Conservation (phyloP, 768 basidiomycete species). For the Amanita pallidorosea region DNA sequence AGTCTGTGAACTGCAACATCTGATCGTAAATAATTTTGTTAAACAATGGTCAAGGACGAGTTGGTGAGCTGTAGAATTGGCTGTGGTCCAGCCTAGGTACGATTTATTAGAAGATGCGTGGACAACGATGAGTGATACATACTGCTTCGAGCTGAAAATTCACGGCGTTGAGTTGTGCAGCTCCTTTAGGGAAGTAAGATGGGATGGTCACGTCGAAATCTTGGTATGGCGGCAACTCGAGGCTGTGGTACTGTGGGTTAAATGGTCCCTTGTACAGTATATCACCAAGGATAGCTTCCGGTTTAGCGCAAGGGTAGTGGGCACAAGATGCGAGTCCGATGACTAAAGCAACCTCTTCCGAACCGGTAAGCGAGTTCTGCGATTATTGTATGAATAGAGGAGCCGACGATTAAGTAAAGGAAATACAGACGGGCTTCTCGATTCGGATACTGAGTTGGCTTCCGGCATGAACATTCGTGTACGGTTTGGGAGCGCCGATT, state of each 20-base stretch:
- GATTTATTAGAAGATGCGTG: not conserved
- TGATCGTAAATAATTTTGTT: not conserved
- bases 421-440: slow-evolving; percentile 32
- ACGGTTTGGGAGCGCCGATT: slow-evolving; percentile 30
- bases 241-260: slow-evolving; percentile 21
- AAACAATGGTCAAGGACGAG: not conserved
- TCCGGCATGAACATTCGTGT: slow-evolving; percentile 24
- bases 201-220: slow-evolving; percentile 35
- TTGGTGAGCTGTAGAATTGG: not conserved
- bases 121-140: slow-evolving; percentile 10
- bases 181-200: slow-evolving; percentile 13
- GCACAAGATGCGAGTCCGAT: slow-evolving; percentile 31
- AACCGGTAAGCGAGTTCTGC: slow-evolving; percentile 26
- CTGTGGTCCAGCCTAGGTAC: not conserved
- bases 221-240: slow-evolving; percentile 26
- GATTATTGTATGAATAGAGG: not conserved
- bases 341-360: slow-evolving; percentile 33
- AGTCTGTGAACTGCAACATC: too few relatives aligned
- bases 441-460: slow-evolving; percentile 30
- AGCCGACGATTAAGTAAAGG: not conserved
- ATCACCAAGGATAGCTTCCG: slow-evolving; percentile 14
- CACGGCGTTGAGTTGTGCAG: slow-evolving; percentile 23
- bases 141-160: slow-evolving; percentile 31
- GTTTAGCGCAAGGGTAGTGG: slow-evolving; percentile 10
- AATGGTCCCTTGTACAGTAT: slow-evolving; percentile 38